Evolutionary conservation across 2,329 filamentous ascomycete species (phyloP), one percentile per base, ranked within the genome.

Genomic region (Sclerotinia trifoliorum): DNA sequence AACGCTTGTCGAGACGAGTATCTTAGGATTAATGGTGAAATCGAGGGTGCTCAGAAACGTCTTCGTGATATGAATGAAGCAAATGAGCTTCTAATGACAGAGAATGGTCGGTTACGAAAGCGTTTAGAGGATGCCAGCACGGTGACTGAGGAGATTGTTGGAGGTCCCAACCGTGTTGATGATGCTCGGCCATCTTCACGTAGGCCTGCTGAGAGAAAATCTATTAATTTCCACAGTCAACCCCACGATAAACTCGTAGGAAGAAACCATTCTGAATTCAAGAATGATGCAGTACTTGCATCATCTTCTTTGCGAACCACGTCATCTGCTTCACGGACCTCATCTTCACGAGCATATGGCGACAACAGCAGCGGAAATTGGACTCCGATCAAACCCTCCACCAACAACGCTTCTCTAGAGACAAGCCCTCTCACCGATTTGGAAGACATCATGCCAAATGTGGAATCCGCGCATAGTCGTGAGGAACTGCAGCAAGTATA

Each of bases 311-410:
- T 8, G 3, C 52, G 52, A 55, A 55, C 19, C 21, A 32, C 32
- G 7, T 55, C 52, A 11, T 42, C 39, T 42, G 15, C 39, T 42
- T 42, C 5, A 17, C 39, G 15, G 39, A 17, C 39, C 39, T 42
- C 15, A 17, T 39, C 54, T 56, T 54, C 57, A 24, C 26, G 32
- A 29, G 7, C 26, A 42, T 35, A 29, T 35, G 49, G 35, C 8
- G 57, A 46, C 6, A 54, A 52, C 26, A 51, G 10, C 15, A 15
- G 51, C 19, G 29, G 21, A 54, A 52, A 13, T 13, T 46, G 44
- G 19, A 64, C 29, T 24, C 65, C 52, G 15, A 63, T 67, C 44
- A 66, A 29, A 51, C 66, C 58, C 24, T 70, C 68, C 48, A 67
- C 66, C 19, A 58, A 44, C 42, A 42, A 57, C 13, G 7, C 49